phyloP scores from a whole-genome alignment of 2,329 filamentous ascomycete genomes.

The Beauveria sp. region DNA sequence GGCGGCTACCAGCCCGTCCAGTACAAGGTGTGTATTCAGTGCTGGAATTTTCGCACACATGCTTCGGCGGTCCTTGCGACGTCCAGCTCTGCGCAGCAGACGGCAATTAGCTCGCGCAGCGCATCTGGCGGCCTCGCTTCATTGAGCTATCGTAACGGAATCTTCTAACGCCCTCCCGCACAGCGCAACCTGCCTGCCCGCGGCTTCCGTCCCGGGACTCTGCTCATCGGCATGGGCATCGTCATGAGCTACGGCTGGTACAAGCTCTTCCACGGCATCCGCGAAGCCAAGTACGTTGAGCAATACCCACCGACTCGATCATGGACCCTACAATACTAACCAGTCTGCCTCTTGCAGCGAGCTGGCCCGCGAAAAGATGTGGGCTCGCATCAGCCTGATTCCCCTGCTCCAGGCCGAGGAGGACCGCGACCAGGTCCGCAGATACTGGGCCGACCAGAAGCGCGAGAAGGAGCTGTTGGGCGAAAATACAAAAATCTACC shows the following conservation, averaged over 20 bases:
- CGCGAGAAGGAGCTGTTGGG: conserved; percentile 88
- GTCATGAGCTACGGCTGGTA: conserved; percentile 91
- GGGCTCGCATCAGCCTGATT: conserved; percentile 90
- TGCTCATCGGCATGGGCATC: conserved; percentile 67
- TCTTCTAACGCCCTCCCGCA: conserved; percentile 15
- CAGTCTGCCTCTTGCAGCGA: conserved; percentile 52
- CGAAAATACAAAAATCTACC: conserved; percentile 75
- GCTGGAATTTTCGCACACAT: too few relatives aligned
- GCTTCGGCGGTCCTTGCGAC: background rate
- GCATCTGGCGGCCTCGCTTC: background rate
- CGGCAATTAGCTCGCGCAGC: background rate
- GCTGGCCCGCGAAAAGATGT: conserved; percentile 94
- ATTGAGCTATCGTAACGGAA: background rate
- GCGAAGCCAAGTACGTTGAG: conserved; percentile 76
- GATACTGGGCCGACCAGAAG: conserved; percentile 77
- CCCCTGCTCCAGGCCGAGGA: conserved; percentile 93
- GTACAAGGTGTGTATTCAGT: conserved; percentile 68
- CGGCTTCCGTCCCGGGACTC: conserved; percentile 76
- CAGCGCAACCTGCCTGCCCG: conserved; percentile 87
- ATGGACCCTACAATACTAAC: conserved; percentile 7
- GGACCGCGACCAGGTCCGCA: conserved; percentile 86
- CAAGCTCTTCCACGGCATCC: conserved; percentile 70
- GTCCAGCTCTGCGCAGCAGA: background rate
- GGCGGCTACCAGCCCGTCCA: conserved; percentile 96
- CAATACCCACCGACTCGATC: background rate